Conservation (phyloP, 768 basidiomycete genomes). For the Collybia sp. region DNA sequence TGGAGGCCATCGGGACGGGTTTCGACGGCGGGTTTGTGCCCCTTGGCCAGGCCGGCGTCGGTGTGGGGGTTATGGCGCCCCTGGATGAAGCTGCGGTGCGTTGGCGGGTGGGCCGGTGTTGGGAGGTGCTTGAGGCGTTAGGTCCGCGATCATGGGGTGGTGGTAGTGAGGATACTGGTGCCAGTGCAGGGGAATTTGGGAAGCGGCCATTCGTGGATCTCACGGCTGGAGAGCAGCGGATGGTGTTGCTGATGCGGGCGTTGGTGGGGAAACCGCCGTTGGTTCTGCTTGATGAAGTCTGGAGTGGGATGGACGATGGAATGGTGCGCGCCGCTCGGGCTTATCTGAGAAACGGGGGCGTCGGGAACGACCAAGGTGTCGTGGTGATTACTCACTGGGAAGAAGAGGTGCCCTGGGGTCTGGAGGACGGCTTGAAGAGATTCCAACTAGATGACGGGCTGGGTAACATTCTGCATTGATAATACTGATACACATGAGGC, state of each 20-base stretch:
- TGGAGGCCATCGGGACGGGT: slow-evolving; percentile 83
- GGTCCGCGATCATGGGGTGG: slow-evolving; percentile 51
- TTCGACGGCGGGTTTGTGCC: slow-evolving; percentile 83
- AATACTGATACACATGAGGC: no score
- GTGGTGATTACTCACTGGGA: slow-evolving; percentile 90
- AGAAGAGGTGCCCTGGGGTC: slow-evolving; percentile 83
- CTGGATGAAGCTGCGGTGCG: slow-evolving; percentile 24
- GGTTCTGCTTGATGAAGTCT: slow-evolving; percentile 87
- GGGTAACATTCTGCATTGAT: slow-evolving; percentile 8
- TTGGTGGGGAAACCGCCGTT: slow-evolving; percentile 71
- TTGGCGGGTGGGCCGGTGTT: slow-evolving; percentile 33
- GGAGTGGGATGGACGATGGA: slow-evolving; percentile 84
- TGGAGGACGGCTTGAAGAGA: slow-evolving; percentile 43
- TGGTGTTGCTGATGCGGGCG: slow-evolving; percentile 83
- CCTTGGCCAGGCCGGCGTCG: slow-evolving; percentile 35
- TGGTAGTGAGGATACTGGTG: not conserved
- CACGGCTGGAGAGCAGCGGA: slow-evolving; percentile 68
- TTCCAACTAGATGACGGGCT: slow-evolving; percentile 27
- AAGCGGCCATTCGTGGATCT: slow-evolving; percentile 55
- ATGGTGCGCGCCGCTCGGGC: slow-evolving; percentile 63
- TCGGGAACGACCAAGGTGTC: slow-evolving; percentile 63
- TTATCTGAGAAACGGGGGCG: slow-evolving; percentile 56
- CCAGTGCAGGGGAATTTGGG: slow-evolving; percentile 37
- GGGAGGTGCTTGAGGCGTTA: slow-evolving; percentile 60
- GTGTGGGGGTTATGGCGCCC: slow-evolving; percentile 35